Percentiles rank a stretch among this genome's conserved stretches.
These are phyloP conservation scores for Porphyridium purpureum DNA, from an alignment of 23 red algal genomes.

Conservation along the genomic window DNA sequence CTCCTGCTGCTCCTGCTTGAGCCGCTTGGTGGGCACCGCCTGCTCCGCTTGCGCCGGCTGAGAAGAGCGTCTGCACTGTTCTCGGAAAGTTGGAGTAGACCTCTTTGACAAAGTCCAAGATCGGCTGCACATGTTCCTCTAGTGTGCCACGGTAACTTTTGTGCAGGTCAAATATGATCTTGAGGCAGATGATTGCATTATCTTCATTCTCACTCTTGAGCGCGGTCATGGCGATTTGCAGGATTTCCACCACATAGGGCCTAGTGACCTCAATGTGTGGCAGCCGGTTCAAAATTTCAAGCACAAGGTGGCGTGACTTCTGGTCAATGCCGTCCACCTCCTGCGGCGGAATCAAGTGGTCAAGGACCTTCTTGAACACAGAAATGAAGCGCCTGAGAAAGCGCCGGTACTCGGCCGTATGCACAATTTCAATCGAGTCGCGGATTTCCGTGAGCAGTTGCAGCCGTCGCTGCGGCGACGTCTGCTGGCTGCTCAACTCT, in stretches of 20 bases:
- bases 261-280: conserved; percentile 44
- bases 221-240: conserved; percentile 31
- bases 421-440: conserved; percentile 49
- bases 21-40: too few relatives aligned
- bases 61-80: conserved; percentile 30
- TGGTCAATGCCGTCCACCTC: conserved; percentile 38
- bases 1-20: too few relatives aligned
- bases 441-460: conserved; percentile 41
- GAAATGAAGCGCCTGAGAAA: conserved; percentile 65
- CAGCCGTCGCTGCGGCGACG: conserved; percentile 20
- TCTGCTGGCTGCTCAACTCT: too few relatives aligned
- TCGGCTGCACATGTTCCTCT: conserved; percentile 35
- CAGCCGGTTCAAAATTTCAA: conserved; percentile 60
- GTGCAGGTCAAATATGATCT: conserved; percentile 80
- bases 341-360: conserved; percentile 40
- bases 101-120: conserved; percentile 61
- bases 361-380: conserved; percentile 39
- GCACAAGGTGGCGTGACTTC: conserved; percentile 33
- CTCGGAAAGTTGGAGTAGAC: conserved; percentile 45
- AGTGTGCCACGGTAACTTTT: conserved; percentile 39
- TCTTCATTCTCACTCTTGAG: conserved; percentile 65
- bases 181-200: conserved; percentile 47
- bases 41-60: not conserved
- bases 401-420: conserved; percentile 41
- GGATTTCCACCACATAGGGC: conserved; percentile 19